Base-by-base conservation (phyloP, 2,329 filamentous ascomycete genomes). In the Fusarium lyarnte region DNA sequence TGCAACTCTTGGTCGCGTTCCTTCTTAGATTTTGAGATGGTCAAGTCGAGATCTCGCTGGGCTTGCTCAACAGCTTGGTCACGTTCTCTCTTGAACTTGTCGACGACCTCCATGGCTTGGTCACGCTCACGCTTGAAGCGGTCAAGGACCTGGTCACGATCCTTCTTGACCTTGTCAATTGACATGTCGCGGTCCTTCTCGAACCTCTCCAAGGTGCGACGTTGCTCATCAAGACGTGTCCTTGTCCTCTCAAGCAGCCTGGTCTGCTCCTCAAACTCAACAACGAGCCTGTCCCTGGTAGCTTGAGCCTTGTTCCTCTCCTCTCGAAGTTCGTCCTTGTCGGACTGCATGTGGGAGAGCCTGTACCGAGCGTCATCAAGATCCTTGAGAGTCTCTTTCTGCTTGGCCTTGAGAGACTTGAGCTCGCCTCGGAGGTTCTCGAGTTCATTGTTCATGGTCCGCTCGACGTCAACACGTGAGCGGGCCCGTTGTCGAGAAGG, bases 321-420 rank as follows among this genome's bases (percentile, higher is more conserved):
- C 9, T 74, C 58, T 16, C 72, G 63, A 6, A 78, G 74, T 55
- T 78, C 75, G 19, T 78, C 75, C 31, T 77, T 77, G 59, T 78
- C 76, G 21, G 64, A 72, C n/a, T 78, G 74, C 36, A 76, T 60
- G 39, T 49, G 62, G 6, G 74, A 69, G n/a, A 78, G 67, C 35
- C 71, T 67, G 36, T 74, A 61, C 4, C 76, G 72, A 25, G 76
- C 74, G 11, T 78, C 76, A 8, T 76, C 69, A 3, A 78, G 69
- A 21, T 78, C 76, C 60, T 72, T 75, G 36, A 54, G 57, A 0
- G 72, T 67, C 14, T 74, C 69, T n/a, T 75, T 75, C 45, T 75
- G 72, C 61, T 76, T 73, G 38, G 69, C 63, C n/a, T 63, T 65
- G 16, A 78, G 74, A 23, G 33, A 51, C 46, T 69, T 69, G 19